These are phyloP conservation scores for Medicago arabica DNA, from an alignment of 306 rosid species.

Conservation along the genomic window DNA sequence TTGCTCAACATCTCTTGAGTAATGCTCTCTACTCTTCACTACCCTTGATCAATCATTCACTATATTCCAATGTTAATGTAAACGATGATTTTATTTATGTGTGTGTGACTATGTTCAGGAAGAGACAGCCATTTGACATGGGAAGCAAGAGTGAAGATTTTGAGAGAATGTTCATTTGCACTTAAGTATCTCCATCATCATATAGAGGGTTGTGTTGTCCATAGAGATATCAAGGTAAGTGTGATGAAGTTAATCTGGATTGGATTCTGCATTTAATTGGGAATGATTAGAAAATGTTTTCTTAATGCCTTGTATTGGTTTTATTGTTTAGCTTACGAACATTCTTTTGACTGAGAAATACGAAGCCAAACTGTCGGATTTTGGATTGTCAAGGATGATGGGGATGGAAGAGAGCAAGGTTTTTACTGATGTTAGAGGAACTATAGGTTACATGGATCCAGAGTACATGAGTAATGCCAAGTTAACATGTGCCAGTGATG, in stretches of 20 bases:
- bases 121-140: slow-evolving; percentile 62
- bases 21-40: slow-evolving; percentile 26
- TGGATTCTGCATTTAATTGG: not conserved
- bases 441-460: slow-evolving; percentile 96
- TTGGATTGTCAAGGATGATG: slow-evolving; percentile 81
- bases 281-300: not conserved
- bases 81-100: not conserved
- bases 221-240: slow-evolving; percentile 87
- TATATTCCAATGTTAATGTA: not conserved
- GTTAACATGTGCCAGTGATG: slow-evolving; percentile 83
- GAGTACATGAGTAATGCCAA: slow-evolving; percentile 93
- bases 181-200: slow-evolving; percentile 78
- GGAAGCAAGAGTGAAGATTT: slow-evolving; percentile 69
- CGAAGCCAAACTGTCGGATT: slow-evolving; percentile 88
- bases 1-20: slow-evolving; percentile 86
- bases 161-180: slow-evolving; percentile 84
- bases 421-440: slow-evolving; percentile 86
- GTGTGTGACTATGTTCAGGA: slow-evolving; percentile 47
- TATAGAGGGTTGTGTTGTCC: slow-evolving; percentile 85
- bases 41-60: not conserved
- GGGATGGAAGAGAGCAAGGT: slow-evolving; percentile 79
- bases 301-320: slow-evolving; percentile 3
- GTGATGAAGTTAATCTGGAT: not conserved
- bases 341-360: slow-evolving; percentile 70
- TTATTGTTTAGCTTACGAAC: slow-evolving; percentile 70